These are phyloP conservation scores for Schwanniomyces pseudopolymorphus DNA, from an alignment of 805 yeast species.

Conservation along the genomic window DNA sequence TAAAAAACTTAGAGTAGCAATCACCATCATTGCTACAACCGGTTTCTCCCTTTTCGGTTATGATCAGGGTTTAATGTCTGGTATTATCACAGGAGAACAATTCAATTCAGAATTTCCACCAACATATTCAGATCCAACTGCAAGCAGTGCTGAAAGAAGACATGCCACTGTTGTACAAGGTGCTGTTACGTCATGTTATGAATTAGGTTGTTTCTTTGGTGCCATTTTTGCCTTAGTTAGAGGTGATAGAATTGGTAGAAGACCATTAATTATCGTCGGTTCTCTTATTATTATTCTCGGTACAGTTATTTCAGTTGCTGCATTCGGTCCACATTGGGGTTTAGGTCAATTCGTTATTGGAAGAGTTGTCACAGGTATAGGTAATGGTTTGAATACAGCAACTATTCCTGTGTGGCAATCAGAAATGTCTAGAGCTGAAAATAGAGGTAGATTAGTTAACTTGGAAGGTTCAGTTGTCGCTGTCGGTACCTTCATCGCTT, in stretches of 20 bases:
- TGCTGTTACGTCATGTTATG: constrained; percentile 68
- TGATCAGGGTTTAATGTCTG: constrained; percentile 47
- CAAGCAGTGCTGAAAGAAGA: constrained; percentile 21
- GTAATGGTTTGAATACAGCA: constrained; percentile 44
- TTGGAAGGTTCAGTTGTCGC: constrained; percentile 58
- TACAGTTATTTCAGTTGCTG: constrained; percentile 37
- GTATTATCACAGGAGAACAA: constrained; percentile 39
- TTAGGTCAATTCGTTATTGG: constrained; percentile 71
- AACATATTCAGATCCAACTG: constrained; percentile 14
- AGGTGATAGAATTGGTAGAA: constrained; percentile 44
- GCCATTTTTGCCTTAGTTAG: constrained; percentile 39
- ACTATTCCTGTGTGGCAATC: constrained; percentile 49
- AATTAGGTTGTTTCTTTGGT: constrained; percentile 55
- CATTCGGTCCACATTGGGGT: constrained; percentile 45
- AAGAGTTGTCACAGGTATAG: constrained; percentile 48
- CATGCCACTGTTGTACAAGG: constrained; percentile 55
- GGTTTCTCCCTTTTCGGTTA: constrained; percentile 34
- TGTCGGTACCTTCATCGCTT: constrained; percentile 69
- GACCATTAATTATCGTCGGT: constrained; percentile 38
- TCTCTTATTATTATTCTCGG: constrained; percentile 41
- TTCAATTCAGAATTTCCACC: constrained; percentile 41
- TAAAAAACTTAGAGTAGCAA: constrained; percentile 35
- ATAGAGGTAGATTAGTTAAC: constrained; percentile 39
- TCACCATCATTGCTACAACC: constrained; percentile 26
- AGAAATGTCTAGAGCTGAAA: constrained; percentile 44